Evolutionary conservation across 140 eudicot species (phyloP).

Genomic region (Stevia rebaudiana): DNA sequence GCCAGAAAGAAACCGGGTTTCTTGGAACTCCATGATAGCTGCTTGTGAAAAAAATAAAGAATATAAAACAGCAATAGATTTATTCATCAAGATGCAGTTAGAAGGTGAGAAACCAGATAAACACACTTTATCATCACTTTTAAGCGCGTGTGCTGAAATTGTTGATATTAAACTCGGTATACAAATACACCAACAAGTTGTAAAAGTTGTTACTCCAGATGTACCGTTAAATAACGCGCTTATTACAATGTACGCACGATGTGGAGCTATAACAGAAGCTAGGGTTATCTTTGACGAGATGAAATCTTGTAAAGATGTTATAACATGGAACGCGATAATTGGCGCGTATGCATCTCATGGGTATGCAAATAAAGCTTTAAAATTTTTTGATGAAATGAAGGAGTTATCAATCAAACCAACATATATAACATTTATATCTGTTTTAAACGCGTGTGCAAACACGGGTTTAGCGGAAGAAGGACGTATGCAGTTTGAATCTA

Average conservation of each 20-base stretch:
- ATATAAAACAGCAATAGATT: slow-evolving; percentile 44
- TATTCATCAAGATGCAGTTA: slow-evolving; percentile 59
- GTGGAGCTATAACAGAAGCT: slow-evolving; percentile 76
- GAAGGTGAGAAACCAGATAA: slow-evolving; percentile 69
- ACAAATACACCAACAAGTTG: slow-evolving; percentile 77
- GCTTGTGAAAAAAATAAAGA: slow-evolving; percentile 58
- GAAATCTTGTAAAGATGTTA: slow-evolving; percentile 48
- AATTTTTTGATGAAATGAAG: slow-evolving; percentile 69
- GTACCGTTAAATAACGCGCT: slow-evolving; percentile 81
- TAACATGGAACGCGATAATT: slow-evolving; percentile 87
- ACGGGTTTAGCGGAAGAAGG: slow-evolving; percentile 74
- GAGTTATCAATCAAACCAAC: slow-evolving; percentile 49
- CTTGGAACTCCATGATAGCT: slow-evolving; percentile 85
- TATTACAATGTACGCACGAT: slow-evolving; percentile 86
- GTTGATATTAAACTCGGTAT: slow-evolving; percentile 52
- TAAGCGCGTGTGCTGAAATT: slow-evolving; percentile 60
- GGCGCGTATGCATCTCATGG: slow-evolving; percentile 93
- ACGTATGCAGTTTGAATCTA: slow-evolving; percentile 53
- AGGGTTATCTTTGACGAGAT: slow-evolving; percentile 57
- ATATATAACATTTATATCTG: slow-evolving; percentile 70
- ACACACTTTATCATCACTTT: slow-evolving; percentile 71
- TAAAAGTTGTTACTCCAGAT: slow-evolving; percentile 57
- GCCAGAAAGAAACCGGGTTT: slow-evolving; percentile 66
- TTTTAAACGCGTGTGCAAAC: slow-evolving; percentile 77
- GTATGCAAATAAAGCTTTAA: slow-evolving; percentile 36